These are phyloP conservation scores for Cucurbita moschata DNA, from an alignment of 306 rosid species.

Conservation along the genomic window DNA sequence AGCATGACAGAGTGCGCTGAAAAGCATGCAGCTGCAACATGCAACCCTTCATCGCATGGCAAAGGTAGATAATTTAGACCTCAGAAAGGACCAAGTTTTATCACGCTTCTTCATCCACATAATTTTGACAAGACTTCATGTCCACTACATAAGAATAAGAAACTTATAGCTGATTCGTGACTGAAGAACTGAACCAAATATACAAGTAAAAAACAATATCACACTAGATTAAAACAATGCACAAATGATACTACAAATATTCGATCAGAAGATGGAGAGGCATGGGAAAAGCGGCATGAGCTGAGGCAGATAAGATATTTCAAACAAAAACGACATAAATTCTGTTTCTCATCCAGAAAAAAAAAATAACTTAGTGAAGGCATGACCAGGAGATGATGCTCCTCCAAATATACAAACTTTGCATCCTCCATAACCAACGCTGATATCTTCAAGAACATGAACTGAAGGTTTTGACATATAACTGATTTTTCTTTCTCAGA, in stretches of 20 bases:
- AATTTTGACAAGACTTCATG: neutral
- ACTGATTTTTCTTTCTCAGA: too few relatives aligned
- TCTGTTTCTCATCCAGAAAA: neutral
- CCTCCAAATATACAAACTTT: neutral
- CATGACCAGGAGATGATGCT: neutral
- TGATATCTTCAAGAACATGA: neutral
- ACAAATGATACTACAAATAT: neutral
- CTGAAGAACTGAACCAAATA: neutral
- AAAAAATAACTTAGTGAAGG: neutral
- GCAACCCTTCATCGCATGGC: neutral
- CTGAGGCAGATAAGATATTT: neutral
- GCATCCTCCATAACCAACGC: neutral
- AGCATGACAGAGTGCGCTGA: neutral
- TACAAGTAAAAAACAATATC: neutral
- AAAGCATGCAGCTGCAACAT: neutral
- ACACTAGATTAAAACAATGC: neutral
- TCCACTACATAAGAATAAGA: neutral
- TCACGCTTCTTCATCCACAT: neutral
- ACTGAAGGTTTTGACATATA: neutral
- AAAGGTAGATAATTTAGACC: neutral
- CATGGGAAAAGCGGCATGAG: too few relatives aligned
- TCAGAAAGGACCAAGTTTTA: neutral
- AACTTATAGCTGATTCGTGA: neutral
- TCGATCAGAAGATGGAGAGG: neutral
- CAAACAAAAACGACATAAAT: neutral